phyloP scores from a whole-genome alignment of 371 early-diverging fungal genomes.

The Syncephalastrum contaminatum region DNA sequence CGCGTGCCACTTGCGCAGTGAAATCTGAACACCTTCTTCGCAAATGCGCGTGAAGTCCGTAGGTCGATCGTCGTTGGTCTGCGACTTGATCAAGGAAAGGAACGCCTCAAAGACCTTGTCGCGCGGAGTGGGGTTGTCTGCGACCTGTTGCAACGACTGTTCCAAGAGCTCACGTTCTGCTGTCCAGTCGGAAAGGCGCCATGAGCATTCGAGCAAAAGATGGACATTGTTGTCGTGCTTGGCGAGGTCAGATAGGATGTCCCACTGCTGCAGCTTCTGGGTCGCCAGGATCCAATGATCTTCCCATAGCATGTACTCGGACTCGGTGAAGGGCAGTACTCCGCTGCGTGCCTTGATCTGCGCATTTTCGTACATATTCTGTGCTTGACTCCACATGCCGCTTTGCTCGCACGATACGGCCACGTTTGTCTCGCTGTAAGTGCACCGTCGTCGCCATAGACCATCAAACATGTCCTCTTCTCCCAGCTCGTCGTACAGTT shows the following conservation, averaged over 20 bases:
- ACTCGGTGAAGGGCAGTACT: slow-evolving; percentile 89
- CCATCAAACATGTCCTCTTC: slow-evolving; percentile 95
- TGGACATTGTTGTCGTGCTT: slow-evolving; percentile 86
- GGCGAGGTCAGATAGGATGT: slow-evolving; percentile 90
- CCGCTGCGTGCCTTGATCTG: slow-evolving; percentile 92
- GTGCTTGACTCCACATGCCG: slow-evolving; percentile 94
- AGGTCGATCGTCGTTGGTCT: slow-evolving; percentile 62
- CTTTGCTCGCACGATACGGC: slow-evolving; percentile 95
- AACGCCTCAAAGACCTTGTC: slow-evolving; percentile 88
- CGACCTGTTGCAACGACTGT: slow-evolving; percentile 56
- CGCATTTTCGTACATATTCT: slow-evolving; percentile 90
- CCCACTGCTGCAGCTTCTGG: slow-evolving; percentile 98
- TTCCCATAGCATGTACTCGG: slow-evolving; percentile 98
- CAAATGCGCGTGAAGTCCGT: slow-evolving; percentile 79
- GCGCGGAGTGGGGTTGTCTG: slow-evolving; percentile 64
- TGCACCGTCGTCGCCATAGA: slow-evolving; percentile 89
- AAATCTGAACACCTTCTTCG: slow-evolving; percentile 87
- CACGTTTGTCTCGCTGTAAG: slow-evolving; percentile 94
- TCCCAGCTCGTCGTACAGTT: slow-evolving; percentile 73
- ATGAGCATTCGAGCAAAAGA: slow-evolving; percentile 85
- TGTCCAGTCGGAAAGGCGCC: slow-evolving; percentile 92
- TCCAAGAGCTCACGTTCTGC: slow-evolving; percentile 75
- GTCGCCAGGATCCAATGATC: slow-evolving; percentile 95
- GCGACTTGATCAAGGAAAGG: slow-evolving; percentile 68
- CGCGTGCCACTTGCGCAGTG: slow-evolving; percentile 83